Evolutionary conservation across 495 filamentous ascomycete genomes (phyloP), one percentile per base, ranked within the genome.

Genomic region (Tuber microsphaerosporum): DNA sequence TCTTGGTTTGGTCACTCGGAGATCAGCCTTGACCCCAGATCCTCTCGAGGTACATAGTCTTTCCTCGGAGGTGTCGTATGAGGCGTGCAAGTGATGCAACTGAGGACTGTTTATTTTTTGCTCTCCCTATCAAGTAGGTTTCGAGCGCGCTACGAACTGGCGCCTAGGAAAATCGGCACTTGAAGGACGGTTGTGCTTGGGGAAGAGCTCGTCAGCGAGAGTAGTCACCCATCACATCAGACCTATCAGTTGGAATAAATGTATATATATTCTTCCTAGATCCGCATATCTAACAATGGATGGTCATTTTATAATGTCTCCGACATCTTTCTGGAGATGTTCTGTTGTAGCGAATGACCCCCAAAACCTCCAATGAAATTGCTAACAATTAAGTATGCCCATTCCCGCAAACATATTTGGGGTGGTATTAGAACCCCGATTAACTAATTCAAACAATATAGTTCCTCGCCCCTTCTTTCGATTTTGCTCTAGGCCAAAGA

Each of bases 401-500:
- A 22, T 10, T 51, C 22, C 20, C 48, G 22, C 46, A 51, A 37
- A 37, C 22, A 51, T 20, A 46, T 46, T 19, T 46, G 45, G 17
- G 45, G 45, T 46, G 0, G 45, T 19, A 46, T 19, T 5, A 20
- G 20, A 17, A 46, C 45, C 45, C 45, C 45, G 45, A 46, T 9
- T 51, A 51, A 51, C 48, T 51, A 51, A 51, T 51, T 51, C 19
- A 51, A n/a, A 51, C 20, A 51, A 9, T 6, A 51, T 51, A 51
- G 48, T 22, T 51, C 48, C 48, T 51, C 45, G 10, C 69, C 22
- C 72, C 48, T 20, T 69, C 73, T 10, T 65, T 46, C 42, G 51
- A 77, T 26, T 73, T 71, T 71, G 69, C 75, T 26, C 74, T 31
- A 56, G 5, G 71, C 73, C 72, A 5, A 73, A 77, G 69, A 37